Percentiles rank a stretch among this genome's conserved stretches.
Evolutionary conservation across 768 basidiomycete species (phyloP).

Genomic region (Pleurotus tuber-regium): DNA sequence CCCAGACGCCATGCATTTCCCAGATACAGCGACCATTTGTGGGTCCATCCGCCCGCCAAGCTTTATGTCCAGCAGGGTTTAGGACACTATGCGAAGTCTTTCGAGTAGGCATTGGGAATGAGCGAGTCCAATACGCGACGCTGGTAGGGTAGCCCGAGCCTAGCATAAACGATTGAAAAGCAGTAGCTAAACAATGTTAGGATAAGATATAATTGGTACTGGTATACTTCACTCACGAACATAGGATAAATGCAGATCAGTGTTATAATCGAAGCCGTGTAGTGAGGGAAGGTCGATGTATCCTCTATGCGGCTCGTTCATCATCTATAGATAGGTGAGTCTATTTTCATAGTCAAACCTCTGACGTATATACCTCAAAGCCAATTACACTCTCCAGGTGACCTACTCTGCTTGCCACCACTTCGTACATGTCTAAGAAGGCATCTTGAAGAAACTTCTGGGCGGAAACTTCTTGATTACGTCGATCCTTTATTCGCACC

Average conservation of each 20-base stretch:
- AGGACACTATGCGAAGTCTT: constrained; percentile 55
- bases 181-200: constrained; percentile 51
- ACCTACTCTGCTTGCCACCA: constrained; percentile 64
- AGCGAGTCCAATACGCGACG: constrained; percentile 79
- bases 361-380: constrained; percentile 68
- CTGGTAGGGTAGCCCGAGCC: constrained; percentile 82
- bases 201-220: not conserved
- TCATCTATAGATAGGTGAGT: constrained; percentile 49
- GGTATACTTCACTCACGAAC: constrained; percentile 52
- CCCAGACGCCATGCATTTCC: constrained; percentile 95
- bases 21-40: constrained; percentile 74
- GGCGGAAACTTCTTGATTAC: constrained; percentile 55
- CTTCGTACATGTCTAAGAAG: constrained; percentile 76
- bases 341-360: not conserved
- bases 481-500: constrained; percentile 46
- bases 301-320: constrained; percentile 95
- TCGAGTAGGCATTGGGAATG: constrained; percentile 86
- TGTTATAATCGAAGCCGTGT: constrained; percentile 90
- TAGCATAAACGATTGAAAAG: constrained; percentile 88
- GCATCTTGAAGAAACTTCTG: constrained; percentile 82
- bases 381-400: constrained; percentile 81
- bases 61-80: constrained; percentile 57
- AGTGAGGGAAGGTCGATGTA: constrained; percentile 83
- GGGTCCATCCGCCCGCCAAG: constrained; percentile 76
- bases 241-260: constrained; percentile 83